A percentile compares a stretch with the other conserved stretches of the same genome.
phyloP scores from a whole-genome alignment of 1,139 yeast genomes.

The Nakaseomyces bracarensis region DNA sequence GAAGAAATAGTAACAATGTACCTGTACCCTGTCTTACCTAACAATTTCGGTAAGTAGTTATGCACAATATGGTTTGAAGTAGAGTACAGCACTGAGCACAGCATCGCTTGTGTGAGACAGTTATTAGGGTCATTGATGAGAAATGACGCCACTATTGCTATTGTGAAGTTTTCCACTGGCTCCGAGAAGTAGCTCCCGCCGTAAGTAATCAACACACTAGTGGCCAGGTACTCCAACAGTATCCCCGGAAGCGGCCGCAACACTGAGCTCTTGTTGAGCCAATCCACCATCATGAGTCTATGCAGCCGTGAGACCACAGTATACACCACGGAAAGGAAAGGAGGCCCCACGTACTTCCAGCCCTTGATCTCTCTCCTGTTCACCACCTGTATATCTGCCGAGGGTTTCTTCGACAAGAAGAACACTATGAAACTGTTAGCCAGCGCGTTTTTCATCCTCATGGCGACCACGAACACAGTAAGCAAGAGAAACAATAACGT shows the following conservation, averaged over 20 bases:
- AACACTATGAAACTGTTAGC: conserved; percentile 23
- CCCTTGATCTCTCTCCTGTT: not conserved
- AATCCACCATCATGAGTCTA: not conserved
- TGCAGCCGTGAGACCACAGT: conserved; percentile 1
- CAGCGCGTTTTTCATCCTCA: conserved; percentile 22
- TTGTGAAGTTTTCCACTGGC: conserved; percentile 25
- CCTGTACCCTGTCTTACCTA: not conserved
- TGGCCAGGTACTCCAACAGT: conserved; percentile 16
- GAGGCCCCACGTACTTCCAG: conserved; percentile 2
- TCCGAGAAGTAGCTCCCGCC: conserved; percentile 20
- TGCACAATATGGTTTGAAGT: conserved; percentile 15
- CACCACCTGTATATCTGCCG: conserved; percentile 15
- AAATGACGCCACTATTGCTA: conserved; percentile 27
- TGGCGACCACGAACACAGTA: conserved; percentile 23
- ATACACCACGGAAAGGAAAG: not conserved
- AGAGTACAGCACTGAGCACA: conserved; percentile 26
- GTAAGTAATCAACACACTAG: conserved; percentile 19
- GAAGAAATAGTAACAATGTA: not conserved
- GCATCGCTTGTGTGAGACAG: conserved; percentile 24
- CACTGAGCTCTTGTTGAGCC: not conserved
- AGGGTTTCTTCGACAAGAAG: conserved; percentile 24
- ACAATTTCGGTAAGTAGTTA: conserved; percentile 1
- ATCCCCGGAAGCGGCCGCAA: conserved; percentile 11
- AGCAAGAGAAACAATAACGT: conserved; percentile 22
- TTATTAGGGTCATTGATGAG: conserved; percentile 28